Evolutionary conservation across 495 filamentous ascomycete genomes (phyloP).

Genomic region (Penicillium riverlandense): DNA sequence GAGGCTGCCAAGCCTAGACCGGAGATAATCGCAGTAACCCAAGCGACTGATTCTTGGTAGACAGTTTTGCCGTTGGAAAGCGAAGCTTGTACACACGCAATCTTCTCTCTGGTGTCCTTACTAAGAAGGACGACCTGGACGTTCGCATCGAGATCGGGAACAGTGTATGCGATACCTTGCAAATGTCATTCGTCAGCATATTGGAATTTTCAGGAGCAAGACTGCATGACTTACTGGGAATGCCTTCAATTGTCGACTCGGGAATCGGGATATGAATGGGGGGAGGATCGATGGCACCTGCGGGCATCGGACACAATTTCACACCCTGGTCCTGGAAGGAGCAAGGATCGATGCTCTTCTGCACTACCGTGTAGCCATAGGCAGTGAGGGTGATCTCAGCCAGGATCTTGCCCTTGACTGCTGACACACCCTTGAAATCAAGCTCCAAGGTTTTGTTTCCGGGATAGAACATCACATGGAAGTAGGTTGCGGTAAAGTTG

Average conservation of each 20-base stretch:
- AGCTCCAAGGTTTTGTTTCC: slow-evolving; percentile 64
- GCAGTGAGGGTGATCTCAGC: slow-evolving; percentile 71
- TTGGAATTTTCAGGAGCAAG: no score
- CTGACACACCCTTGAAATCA: slow-evolving; percentile 75
- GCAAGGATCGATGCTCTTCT: slow-evolving; percentile 70
- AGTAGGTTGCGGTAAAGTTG: slow-evolving; percentile 74
- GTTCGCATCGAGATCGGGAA: slow-evolving; percentile 90
- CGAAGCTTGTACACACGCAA: slow-evolving; percentile 83
- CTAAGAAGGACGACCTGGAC: slow-evolving; percentile 74
- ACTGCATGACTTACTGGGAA: slow-evolving; percentile 54
- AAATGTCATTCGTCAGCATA: background rate
- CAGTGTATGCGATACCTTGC: slow-evolving; percentile 67
- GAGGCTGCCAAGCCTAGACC: slow-evolving; percentile 77
- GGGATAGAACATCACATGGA: slow-evolving; percentile 75
- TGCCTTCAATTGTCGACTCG: slow-evolving; percentile 45
- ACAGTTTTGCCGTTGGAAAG: slow-evolving; percentile 94
- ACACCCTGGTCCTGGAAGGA: slow-evolving; percentile 52
- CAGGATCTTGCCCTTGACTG: slow-evolving; percentile 75
- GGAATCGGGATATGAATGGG: slow-evolving; percentile 59
- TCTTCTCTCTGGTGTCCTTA: slow-evolving; percentile 48
- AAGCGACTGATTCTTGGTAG: slow-evolving; percentile 80
- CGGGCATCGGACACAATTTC: slow-evolving; percentile 81
- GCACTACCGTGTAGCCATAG: slow-evolving; percentile 69
- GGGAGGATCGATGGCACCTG: slow-evolving; percentile 68
- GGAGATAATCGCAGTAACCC: slow-evolving; percentile 81